Evolutionary conservation across 1,139 yeast species (phyloP).

Genomic region (Hanseniaspora uvarum): DNA sequence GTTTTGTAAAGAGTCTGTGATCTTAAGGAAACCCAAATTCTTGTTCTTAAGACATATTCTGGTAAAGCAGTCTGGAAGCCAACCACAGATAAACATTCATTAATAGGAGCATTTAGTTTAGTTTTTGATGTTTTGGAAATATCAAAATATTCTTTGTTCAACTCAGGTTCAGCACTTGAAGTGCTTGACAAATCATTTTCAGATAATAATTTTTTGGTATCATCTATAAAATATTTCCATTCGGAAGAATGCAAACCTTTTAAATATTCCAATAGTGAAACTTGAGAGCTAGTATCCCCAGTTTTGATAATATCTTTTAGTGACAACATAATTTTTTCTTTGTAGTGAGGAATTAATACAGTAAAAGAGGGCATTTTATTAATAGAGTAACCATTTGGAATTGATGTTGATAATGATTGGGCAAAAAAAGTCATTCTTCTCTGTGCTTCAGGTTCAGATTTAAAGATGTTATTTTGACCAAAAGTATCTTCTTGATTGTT

Average conservation of each 20-base stretch:
- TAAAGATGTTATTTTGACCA: constrained; percentile 91
- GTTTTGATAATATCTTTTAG: constrained; percentile 96
- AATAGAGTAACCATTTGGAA: constrained; percentile 95
- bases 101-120: constrained; percentile 50
- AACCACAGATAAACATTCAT: constrained; percentile 89
- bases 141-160: constrained; percentile 42
- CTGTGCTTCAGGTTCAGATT: constrained; percentile 92
- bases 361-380: constrained; percentile 99
- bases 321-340: constrained; percentile 90
- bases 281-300: constrained; percentile 97
- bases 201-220: constrained; percentile 94
- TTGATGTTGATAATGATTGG: constrained; percentile 94
- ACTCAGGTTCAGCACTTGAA: constrained; percentile 40
- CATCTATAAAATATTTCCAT: constrained; percentile 99
- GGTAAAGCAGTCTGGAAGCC: constrained; percentile 99
- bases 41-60: constrained; percentile 92
- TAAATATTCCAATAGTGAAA: constrained; percentile 86
- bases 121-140: constrained; percentile 43
- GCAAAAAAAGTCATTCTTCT: constrained; percentile 99
- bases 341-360: constrained; percentile 93
- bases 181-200: constrained; percentile 48
- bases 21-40: constrained; percentile 98
- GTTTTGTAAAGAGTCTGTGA: constrained; percentile 97
- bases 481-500: constrained; percentile 96
- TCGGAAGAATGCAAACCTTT: constrained; percentile 97